Percentiles rank a stretch among this genome's conserved stretches.
These are phyloP conservation scores for Globisporangium cylindrosporum DNA, from an alignment of 352 stramenopile species.

Conservation along the genomic window DNA sequence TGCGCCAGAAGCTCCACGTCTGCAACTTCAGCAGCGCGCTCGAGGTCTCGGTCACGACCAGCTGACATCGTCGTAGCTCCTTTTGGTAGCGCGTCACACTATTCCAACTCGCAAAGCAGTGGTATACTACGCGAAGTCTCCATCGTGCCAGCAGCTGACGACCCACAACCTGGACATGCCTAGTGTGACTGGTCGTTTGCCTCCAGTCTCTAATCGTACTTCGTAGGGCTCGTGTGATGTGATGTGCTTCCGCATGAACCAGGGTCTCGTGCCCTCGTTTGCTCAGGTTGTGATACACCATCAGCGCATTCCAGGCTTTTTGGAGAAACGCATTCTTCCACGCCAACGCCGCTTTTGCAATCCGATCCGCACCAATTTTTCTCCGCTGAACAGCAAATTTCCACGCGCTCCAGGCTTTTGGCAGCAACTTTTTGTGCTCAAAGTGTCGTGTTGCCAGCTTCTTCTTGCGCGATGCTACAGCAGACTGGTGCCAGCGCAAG, in stretches of 20 bases:
- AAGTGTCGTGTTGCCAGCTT: constrained; percentile 24
- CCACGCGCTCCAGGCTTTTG: constrained; percentile 28
- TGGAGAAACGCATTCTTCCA: constrained; percentile 27
- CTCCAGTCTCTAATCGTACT: constrained; percentile 21
- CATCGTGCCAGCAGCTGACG: constrained; percentile 29
- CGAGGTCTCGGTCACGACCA: constrained; percentile 3
- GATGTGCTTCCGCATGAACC: constrained; percentile 17
- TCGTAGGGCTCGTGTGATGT: constrained; percentile 2
- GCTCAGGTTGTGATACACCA: constrained; percentile 2
- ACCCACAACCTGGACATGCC: constrained; percentile 13
- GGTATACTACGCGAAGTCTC: constrained; percentile 35
- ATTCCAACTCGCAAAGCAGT: constrained; percentile 34
- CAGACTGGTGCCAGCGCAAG: constrained; percentile 24
- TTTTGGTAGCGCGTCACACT: background rate
- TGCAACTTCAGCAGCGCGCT: constrained; percentile 12
- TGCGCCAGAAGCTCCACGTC: constrained; percentile 37
- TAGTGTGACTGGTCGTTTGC: background rate
- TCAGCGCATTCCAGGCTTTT: constrained; percentile 28
- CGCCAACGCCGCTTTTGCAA: constrained; percentile 1
- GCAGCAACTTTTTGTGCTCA: constrained; percentile 27
- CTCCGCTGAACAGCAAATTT: constrained; percentile 9
- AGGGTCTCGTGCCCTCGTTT: background rate
- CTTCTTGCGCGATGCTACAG: constrained; percentile 20
- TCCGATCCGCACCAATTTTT: constrained; percentile 3
- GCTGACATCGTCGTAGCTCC: background rate